Base-by-base conservation (phyloP, 768 basidiomycete genomes). In the Filobasidium wieringae region DNA sequence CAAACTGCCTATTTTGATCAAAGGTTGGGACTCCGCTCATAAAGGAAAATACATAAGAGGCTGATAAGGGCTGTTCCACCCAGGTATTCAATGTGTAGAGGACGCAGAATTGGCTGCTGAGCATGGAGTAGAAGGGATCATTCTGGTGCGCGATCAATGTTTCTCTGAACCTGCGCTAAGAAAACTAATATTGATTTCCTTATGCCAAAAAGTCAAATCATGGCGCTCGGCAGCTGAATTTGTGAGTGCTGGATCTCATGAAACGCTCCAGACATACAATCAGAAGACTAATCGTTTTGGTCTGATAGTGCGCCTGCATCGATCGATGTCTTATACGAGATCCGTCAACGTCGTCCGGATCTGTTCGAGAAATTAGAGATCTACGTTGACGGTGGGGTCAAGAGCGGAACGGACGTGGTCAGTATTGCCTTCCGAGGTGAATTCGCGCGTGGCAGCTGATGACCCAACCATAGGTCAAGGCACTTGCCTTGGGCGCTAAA, bases 41-140 rank as follows among this genome's bases (percentile, higher is more conserved):
- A n/a, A n/a, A n/a, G n/a, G n/a, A n/a, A n/a, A n/a, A n/a, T n/a
- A n/a, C n/a, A n/a, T n/a, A n/a, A n/a, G n/a, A n/a, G 11, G 30
- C 11, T 27, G 31, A 19, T 33, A 14, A 31, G 15, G 14, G 24
- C 43, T 56, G 14, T 45, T 27, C 24, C 12, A n/a, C 8, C n/a
- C n/a, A 58, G 57, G 79, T 12, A 74, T 80, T 24, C 79, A 80
- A 57, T 62, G 58, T 41, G 59, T 69, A 8, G 71, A 79, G 81
- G 92, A 96, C 75, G 90, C 87, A 2, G 81, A 90, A 49, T 78
- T 90, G 50, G 89, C 89, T 27, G 82, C 80, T 5, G 81, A 93
- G 63, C 81, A 84, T 26, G 88, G 90, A n/a, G 85, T 87, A 17
- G 83, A 91, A 57, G 92, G 86, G 7, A 88, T 97, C 58, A 78